Evolutionary conservation across 2,329 filamentous ascomycete genomes (phyloP), one percentile per base, ranked within the genome.

Genomic region (Aureobasidium pullulans): DNA sequence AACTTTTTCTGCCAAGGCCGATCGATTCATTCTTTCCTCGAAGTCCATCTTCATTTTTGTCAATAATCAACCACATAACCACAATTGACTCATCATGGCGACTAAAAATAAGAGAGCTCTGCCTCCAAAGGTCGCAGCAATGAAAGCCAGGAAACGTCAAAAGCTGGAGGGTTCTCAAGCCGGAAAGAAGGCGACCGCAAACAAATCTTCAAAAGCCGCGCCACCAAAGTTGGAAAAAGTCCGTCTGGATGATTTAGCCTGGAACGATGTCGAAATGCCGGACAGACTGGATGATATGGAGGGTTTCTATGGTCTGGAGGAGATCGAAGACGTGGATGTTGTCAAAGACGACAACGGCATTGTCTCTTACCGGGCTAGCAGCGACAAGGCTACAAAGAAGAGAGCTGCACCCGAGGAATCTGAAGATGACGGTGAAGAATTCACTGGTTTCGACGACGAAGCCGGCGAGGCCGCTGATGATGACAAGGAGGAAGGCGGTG

Each of bases 271-370:
- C 3, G 70, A 76, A 37, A 76, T 87, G 66, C 89, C 90, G 6
- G 88, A 92, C 68, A 85, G 88, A 69, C 79, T 92, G 66, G 85
- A 93, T 47, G 90, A 96, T 74, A 89, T 89, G n/a, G 91, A 95
- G 64, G 94, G 94, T 0, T 96, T 99, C 72, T 95, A 87, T 67
- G 91, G 89, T 0, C 76, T 99, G 1, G 91, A 99, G 68, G 92
- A 97, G 68, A 87, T 97, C 48, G 89, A 96, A 15, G 90, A 89
- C 54, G 89, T 99, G 1, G 89, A 96, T 32, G 80, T 99, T n/a
- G 77, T 96, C 43, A 83, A 81, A 62, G 66, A 65, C 0, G 66
- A 67, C 2, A 79, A 86, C 32, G 84, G 84, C 7, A 70, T 67
- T 15, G 63, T 79, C 5, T 71, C 75, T 6, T 79, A 76, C 53